Evolutionary conservation across 352 stramenopile genomes (phyloP).

Genomic region (Phytophthora fragariaefolia): DNA sequence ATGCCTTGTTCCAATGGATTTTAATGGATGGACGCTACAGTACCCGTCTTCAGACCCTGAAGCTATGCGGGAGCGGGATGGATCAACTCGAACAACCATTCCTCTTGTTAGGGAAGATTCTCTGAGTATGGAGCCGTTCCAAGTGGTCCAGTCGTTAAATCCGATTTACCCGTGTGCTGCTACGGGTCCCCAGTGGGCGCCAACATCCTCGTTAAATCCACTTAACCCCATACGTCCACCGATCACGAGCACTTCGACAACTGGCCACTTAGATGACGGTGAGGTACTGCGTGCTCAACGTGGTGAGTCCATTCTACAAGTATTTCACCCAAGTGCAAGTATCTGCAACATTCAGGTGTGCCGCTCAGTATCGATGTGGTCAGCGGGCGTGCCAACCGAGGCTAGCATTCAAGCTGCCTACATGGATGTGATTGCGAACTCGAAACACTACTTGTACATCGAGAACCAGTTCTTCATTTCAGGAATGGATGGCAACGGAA

Average conservation of each 20-base stretch:
- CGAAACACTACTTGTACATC: conserved; percentile 92
- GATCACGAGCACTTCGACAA: conserved; percentile 23
- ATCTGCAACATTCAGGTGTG: conserved; percentile 86
- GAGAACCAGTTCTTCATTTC: conserved; percentile 95
- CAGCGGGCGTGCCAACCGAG: conserved; percentile 81
- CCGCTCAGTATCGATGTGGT: conserved; percentile 89
- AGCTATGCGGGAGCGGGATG: conserved; percentile 39
- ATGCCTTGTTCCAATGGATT: conserved; percentile 87
- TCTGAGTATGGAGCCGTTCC: conserved; percentile 62
- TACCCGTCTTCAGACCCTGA: conserved; percentile 73
- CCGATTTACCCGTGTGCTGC: conserved; percentile 46
- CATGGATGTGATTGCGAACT: conserved; percentile 80
- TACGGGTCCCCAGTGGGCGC: conserved; percentile 37
- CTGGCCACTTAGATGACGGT: conserved; percentile 40
- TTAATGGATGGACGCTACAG: conserved; percentile 80
- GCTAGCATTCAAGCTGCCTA: conserved; percentile 86
- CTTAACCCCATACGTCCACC: conserved; percentile 39
- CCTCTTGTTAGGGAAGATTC: conserved; percentile 65
- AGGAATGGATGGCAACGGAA: conserved; percentile 75
- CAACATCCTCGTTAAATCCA: conserved; percentile 35
- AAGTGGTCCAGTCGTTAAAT: conserved; percentile 50
- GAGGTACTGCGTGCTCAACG: conserved; percentile 70
- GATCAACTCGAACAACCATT: conserved; percentile 48
- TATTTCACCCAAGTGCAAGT: conserved; percentile 76
- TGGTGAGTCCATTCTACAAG: conserved; percentile 66